phyloP scores from a whole-genome alignment of 345 rosid species.

The Syzygium jambos region DNA sequence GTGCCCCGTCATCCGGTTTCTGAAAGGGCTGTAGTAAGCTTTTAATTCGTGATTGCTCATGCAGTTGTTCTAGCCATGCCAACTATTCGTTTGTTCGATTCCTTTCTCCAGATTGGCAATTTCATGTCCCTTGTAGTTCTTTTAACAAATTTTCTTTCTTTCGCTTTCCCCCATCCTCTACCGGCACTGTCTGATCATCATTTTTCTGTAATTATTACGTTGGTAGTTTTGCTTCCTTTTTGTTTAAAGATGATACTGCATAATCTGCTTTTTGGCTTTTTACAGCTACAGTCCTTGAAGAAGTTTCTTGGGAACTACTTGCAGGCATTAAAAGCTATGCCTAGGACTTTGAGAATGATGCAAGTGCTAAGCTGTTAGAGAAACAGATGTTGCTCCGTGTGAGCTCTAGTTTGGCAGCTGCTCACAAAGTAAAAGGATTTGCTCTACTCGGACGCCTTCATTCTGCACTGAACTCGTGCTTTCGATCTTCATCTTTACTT shows the following conservation, averaged over 20 bases:
- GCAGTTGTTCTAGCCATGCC: not conserved
- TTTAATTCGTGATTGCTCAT: not conserved
- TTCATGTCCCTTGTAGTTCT: too few relatives aligned
- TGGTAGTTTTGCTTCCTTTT: not conserved
- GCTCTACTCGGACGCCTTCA: too few relatives aligned
- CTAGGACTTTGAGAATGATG: slow-evolving; percentile 87
- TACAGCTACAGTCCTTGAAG: slow-evolving; percentile 87
- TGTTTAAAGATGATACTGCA: not conserved
- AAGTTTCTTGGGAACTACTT: slow-evolving; percentile 83
- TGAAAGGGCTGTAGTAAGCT: slow-evolving; percentile 76
- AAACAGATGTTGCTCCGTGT: not conserved
- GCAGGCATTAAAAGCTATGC: slow-evolving; percentile 78
- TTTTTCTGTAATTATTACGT: too few relatives aligned
- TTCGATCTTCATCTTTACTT: too few relatives aligned
- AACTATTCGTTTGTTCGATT: too few relatives aligned
- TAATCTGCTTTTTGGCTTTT: not conserved
- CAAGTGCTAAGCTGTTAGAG: slow-evolving; percentile 12
- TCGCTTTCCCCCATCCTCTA: too few relatives aligned
- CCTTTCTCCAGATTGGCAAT: too few relatives aligned
- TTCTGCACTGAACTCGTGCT: too few relatives aligned
- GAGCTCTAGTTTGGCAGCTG: not conserved
- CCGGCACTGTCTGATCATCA: too few relatives aligned
- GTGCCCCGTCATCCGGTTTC: too few relatives aligned
- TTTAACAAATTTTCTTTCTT: too few relatives aligned
- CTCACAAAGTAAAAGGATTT: not conserved